Percentiles rank a stretch among this genome's conserved stretches.
phyloP scores from a whole-genome alignment of 2,329 filamentous ascomycete species.

The Botrytis sinoallii region DNA sequence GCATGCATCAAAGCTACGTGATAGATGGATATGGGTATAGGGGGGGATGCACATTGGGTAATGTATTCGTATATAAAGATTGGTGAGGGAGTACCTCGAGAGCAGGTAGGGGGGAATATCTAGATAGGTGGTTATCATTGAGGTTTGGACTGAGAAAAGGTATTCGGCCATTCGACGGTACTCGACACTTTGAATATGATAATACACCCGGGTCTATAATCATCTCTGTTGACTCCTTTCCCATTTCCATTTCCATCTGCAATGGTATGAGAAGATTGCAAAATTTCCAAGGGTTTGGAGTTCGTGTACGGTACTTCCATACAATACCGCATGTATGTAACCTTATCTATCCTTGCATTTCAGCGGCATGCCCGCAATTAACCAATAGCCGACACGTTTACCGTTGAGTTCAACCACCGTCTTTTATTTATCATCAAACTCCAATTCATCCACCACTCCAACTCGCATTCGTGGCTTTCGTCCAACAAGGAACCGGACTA shows the following conservation, averaged over 20 bases:
- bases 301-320: background rate
- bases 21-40: background rate
- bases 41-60: background rate
- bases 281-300: background rate
- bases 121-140: background rate
- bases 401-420: background rate
- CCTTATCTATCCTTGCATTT: background rate
- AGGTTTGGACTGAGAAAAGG: background rate
- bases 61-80: background rate
- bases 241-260: background rate
- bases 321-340: background rate
- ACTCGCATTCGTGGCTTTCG: background rate
- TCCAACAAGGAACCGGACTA: background rate
- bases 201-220: background rate
- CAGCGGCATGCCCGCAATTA: background rate
- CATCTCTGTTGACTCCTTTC: background rate
- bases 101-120: background rate
- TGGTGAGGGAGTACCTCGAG: background rate
- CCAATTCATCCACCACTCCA: constrained; percentile 1
- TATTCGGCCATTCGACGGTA: background rate
- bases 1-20: background rate
- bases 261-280: background rate
- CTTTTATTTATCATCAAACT: background rate
- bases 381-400: background rate
- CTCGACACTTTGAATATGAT: background rate